Evolutionary conservation across 1,284 basidiomycete genomes (phyloP).

Genomic region (Cystobasidium pallidum): DNA sequence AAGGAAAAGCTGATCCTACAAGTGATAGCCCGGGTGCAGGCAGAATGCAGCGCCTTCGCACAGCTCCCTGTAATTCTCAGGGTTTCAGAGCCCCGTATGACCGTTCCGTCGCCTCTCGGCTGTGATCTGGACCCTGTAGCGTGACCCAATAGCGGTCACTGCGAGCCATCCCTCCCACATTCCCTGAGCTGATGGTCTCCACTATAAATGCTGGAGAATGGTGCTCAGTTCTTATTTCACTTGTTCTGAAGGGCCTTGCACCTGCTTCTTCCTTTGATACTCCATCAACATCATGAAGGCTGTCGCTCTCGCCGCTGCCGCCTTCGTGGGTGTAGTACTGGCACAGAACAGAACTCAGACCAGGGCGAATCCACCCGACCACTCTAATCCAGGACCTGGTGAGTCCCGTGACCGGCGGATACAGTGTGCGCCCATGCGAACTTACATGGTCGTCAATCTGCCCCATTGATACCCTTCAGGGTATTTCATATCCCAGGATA

Average conservation of each 20-base stretch:
- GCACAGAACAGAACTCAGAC: neutral
- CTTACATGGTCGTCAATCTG: neutral
- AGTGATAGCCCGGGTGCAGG: neutral
- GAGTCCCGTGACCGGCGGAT: neutral
- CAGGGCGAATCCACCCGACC: slow-evolving; percentile 25
- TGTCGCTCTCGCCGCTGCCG: neutral
- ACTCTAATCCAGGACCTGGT: slow-evolving; percentile 28
- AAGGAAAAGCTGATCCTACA: neutral
- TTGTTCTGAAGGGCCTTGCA: neutral
- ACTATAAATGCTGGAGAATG: neutral
- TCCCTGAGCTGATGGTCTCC: neutral
- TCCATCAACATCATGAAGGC: slow-evolving; percentile 3
- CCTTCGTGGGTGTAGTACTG: slow-evolving; percentile 1
- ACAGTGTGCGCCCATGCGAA: neutral
- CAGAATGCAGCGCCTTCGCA: neutral
- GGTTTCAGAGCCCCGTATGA: no score
- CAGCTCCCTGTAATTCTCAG: neutral
- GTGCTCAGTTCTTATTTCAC: neutral
- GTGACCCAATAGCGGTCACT: no score
- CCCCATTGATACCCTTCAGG: neutral
- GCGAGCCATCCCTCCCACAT: no score
- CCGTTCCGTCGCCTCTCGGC: no score
- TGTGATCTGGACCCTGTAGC: no score
- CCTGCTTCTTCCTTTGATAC: neutral
- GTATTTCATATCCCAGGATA: slow-evolving; percentile 29